These are phyloP conservation scores for Gaeumannomyces sp. DNA, from an alignment of 2,329 filamentous ascomycete genomes.

Conservation along the genomic window DNA sequence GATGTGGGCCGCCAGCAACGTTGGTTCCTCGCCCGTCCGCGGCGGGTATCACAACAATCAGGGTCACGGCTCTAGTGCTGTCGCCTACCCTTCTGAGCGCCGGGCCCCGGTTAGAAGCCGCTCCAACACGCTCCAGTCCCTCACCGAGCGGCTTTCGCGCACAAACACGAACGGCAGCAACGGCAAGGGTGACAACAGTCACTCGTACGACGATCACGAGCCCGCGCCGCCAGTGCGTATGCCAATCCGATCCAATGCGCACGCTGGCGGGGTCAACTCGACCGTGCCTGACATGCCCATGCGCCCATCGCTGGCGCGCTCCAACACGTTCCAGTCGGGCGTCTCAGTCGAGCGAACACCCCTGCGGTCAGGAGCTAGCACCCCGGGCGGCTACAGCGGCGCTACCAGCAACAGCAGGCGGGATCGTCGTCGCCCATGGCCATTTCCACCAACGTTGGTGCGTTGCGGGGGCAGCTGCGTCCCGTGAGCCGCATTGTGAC, in stretches of 20 bases:
- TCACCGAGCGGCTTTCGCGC: constrained; percentile 26
- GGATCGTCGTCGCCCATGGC: not conserved
- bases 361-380: constrained; percentile 4
- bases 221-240: constrained; percentile 35
- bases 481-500: constrained; percentile 40
- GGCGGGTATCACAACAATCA: constrained; percentile 11
- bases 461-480: constrained; percentile 36
- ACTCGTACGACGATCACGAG: constrained; percentile 28
- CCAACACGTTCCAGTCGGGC: constrained; percentile 33
- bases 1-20: constrained; percentile 31
- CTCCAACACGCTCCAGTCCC: constrained; percentile 43
- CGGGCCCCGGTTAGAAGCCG: constrained; percentile 31
- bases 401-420: constrained; percentile 5
- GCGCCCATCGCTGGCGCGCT: constrained; percentile 30
- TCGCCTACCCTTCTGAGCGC: constrained; percentile 18
- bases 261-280: constrained; percentile 11
- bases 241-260: constrained; percentile 34
- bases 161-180: constrained; percentile 31
- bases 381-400: constrained; percentile 10
- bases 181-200: constrained; percentile 24
- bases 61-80: constrained; percentile 12
- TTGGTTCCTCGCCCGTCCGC: not conserved
- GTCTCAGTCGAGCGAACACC: constrained; percentile 13
- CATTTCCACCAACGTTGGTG: constrained; percentile 24
- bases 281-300: constrained; percentile 27